Conservation (phyloP, 2,329 filamentous ascomycete genomes). For the Colletotrichum somersetense region DNA sequence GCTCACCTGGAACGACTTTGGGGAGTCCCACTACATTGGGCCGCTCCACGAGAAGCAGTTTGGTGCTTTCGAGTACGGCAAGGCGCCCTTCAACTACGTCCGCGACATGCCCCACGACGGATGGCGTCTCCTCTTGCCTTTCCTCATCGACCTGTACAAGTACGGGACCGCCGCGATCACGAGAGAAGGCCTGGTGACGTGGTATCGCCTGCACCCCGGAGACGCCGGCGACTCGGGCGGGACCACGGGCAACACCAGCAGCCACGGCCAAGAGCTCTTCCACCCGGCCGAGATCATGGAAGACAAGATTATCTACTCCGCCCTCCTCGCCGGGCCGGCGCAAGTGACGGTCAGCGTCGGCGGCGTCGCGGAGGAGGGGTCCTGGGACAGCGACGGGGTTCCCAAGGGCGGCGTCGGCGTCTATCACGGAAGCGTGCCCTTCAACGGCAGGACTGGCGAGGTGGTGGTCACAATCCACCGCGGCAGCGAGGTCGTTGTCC, state of each 20-base stretch:
- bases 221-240: slow-evolving; percentile 45
- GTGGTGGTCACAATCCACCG: slow-evolving; percentile 44
- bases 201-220: slow-evolving; percentile 46
- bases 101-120: slow-evolving; percentile 62
- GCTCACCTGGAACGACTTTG: slow-evolving; percentile 61
- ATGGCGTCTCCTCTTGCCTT: slow-evolving; percentile 61
- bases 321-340: slow-evolving; percentile 46
- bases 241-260: slow-evolving; percentile 48
- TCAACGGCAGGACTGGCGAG: slow-evolving; percentile 45
- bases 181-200: slow-evolving; percentile 46
- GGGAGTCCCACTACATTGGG: slow-evolving; percentile 67
- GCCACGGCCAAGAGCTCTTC: slow-evolving; percentile 45
- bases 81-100: slow-evolving; percentile 57
- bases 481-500: slow-evolving; percentile 14
- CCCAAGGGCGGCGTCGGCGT: slow-evolving; percentile 48
- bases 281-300: slow-evolving; percentile 43
- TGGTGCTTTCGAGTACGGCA: slow-evolving; percentile 35
- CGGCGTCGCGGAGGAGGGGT: slow-evolving; percentile 33
- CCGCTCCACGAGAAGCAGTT: slow-evolving; percentile 52
- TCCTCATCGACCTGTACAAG: slow-evolving; percentile 53
- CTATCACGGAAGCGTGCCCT: slow-evolving; percentile 48
- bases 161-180: slow-evolving; percentile 45
- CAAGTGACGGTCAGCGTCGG: slow-evolving; percentile 48
- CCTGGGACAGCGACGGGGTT: slow-evolving; percentile 44
- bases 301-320: slow-evolving; percentile 45